phyloP scores from a whole-genome alignment of 805 yeast species.

The Cephaloascus fragrans region DNA sequence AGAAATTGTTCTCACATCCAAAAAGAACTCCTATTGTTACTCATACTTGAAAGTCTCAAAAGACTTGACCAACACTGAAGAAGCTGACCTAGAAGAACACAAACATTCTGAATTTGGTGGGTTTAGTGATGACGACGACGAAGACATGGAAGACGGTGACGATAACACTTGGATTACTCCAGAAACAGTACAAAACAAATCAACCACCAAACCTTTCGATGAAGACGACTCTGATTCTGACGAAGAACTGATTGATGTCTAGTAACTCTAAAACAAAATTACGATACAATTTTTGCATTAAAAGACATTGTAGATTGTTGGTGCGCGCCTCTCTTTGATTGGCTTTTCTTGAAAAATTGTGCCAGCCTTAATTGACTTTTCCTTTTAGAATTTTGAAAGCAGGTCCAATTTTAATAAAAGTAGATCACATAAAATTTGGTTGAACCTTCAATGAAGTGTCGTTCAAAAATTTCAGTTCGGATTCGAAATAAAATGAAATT shows the following conservation, averaged over 20 bases:
- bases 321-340: too few species aligned
- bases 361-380: too few species aligned
- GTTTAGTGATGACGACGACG: slow-evolving; percentile 12
- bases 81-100: slow-evolving; percentile 11
- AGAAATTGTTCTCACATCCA: slow-evolving; percentile 50
- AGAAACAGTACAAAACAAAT: slow-evolving; percentile 12
- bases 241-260: slow-evolving; percentile 1
- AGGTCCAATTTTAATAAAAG: too few species aligned
- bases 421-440: too few species aligned
- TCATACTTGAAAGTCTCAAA: slow-evolving; percentile 30
- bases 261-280: too few species aligned
- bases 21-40: slow-evolving; percentile 44
- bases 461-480: too few species aligned
- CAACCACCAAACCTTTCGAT: background rate
- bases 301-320: too few species aligned
- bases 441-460: too few species aligned
- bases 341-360: too few species aligned
- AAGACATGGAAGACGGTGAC: slow-evolving; percentile 15
- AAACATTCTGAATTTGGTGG: slow-evolving; percentile 9
- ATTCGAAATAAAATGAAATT: too few species aligned
- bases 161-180: slow-evolving; percentile 26
- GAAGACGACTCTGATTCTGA: slow-evolving; percentile 1
- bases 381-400: too few species aligned
- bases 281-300: background rate
- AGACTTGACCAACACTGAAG: slow-evolving; percentile 3